Conservation (phyloP, 345 rosid genomes). For the Mallotus nudiflorus region DNA sequence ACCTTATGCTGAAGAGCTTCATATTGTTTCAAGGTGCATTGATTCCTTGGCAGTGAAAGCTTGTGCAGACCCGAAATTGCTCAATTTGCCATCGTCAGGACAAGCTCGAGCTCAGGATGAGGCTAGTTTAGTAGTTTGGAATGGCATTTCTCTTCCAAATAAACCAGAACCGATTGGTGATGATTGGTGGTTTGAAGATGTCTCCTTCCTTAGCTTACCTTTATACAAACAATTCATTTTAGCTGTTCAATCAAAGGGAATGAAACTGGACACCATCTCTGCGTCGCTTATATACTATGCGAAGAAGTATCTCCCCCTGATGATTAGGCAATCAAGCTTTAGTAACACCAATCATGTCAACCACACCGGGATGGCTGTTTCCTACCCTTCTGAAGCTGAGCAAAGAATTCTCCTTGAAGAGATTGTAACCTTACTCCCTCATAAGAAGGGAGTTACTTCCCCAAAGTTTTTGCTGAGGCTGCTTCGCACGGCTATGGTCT, state of each 20-base stretch:
- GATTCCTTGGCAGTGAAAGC: slow-evolving; percentile 75
- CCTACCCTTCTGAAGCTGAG: slow-evolving; percentile 41
- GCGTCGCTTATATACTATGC: slow-evolving; percentile 71
- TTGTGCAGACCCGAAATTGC: slow-evolving; percentile 54
- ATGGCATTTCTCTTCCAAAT: slow-evolving; percentile 54
- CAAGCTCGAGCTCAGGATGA: slow-evolving; percentile 18
- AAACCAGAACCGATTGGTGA: slow-evolving; percentile 36
- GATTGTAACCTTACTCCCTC: slow-evolving; percentile 67
- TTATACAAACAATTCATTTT: slow-evolving; percentile 63
- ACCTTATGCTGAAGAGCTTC: slow-evolving; percentile 68
- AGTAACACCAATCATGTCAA: slow-evolving; percentile 8
- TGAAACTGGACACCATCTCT: slow-evolving; percentile 54
- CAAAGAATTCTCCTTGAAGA: slow-evolving; percentile 72
- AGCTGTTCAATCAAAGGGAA: slow-evolving; percentile 56
- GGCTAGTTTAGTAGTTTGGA: slow-evolving; percentile 52
- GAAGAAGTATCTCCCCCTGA: slow-evolving; percentile 60
- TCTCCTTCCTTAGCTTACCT: slow-evolving; percentile 50
- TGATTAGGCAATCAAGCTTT: slow-evolving; percentile 49
- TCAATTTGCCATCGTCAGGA: slow-evolving; percentile 56
- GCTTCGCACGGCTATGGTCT: slow-evolving; percentile 68
- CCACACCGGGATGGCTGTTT: slow-evolving; percentile 25
- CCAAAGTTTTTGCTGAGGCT: slow-evolving; percentile 73
- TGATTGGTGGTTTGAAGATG: slow-evolving; percentile 92
- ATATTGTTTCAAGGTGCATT: slow-evolving; percentile 71
- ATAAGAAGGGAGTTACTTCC: slow-evolving; percentile 42